phyloP scores from a whole-genome alignment of 768 basidiomycete species.

The Podaxis sp. region DNA sequence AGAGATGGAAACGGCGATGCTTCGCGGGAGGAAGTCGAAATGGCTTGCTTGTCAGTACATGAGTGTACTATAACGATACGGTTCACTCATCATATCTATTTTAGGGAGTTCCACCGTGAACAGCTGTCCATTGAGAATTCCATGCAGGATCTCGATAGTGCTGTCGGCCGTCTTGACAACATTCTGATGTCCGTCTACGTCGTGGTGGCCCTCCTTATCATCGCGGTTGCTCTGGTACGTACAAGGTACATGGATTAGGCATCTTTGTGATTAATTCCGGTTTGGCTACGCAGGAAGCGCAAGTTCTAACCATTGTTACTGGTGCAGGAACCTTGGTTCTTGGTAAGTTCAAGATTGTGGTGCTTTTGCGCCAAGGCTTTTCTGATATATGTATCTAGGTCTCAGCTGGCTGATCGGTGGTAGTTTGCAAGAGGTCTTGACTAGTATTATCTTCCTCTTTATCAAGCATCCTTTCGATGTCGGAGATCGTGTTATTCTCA shows the following conservation, averaged over 20 bases:
- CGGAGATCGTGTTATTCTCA: slow-evolving; percentile 64
- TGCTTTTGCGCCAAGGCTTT: slow-evolving; percentile 6
- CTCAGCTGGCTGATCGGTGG: slow-evolving; percentile 86
- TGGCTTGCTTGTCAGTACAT: slow-evolving; percentile 58
- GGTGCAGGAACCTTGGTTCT: slow-evolving; percentile 65
- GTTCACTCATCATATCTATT: neutral
- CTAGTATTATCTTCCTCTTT: slow-evolving; percentile 89
- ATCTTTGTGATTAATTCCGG: slow-evolving; percentile 1
- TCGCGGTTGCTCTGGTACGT: slow-evolving; percentile 76
- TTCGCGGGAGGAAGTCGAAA: slow-evolving; percentile 71
- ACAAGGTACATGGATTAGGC: slow-evolving; percentile 10
- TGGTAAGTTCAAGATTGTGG: slow-evolving; percentile 27
- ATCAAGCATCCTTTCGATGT: slow-evolving; percentile 85
- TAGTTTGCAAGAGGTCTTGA: slow-evolving; percentile 77
- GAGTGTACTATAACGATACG: neutral
- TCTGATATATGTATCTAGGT: slow-evolving; percentile 34
- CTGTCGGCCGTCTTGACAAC: slow-evolving; percentile 82
- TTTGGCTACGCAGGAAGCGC: slow-evolving; percentile 52
- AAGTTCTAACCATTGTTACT: slow-evolving; percentile 71
- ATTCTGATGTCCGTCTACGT: slow-evolving; percentile 83
- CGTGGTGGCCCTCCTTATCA: slow-evolving; percentile 69
- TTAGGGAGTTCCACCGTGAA: slow-evolving; percentile 80
- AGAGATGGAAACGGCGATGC: slow-evolving; percentile 72
- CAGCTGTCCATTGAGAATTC: slow-evolving; percentile 80
- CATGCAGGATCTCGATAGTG: slow-evolving; percentile 88